Evolutionary conservation across 495 filamentous ascomycete genomes (phyloP).

Genomic region (Penicillium pancosmium): DNA sequence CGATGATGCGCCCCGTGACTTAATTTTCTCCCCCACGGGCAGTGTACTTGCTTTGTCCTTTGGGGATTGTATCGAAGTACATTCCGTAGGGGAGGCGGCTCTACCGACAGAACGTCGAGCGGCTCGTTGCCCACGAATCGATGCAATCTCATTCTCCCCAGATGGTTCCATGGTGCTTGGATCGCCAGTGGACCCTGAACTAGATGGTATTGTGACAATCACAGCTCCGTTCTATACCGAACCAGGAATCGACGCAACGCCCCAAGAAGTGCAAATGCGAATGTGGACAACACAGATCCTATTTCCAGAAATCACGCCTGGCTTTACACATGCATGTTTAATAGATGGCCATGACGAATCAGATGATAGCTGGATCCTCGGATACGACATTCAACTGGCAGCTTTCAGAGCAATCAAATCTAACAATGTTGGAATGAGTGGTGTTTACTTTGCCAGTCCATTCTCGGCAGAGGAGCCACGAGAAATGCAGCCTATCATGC

Average conservation of each 20-base stretch:
- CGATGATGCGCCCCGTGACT: slow-evolving; percentile 74
- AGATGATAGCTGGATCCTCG: slow-evolving; percentile 77
- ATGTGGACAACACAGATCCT: slow-evolving; percentile 90
- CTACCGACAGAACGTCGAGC: slow-evolving; percentile 70
- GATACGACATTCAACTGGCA: slow-evolving; percentile 74
- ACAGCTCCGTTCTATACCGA: slow-evolving; percentile 76
- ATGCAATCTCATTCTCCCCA: slow-evolving; percentile 77
- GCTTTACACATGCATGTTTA: slow-evolving; percentile 76
- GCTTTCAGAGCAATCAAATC: slow-evolving; percentile 77
- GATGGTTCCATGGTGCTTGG: slow-evolving; percentile 86
- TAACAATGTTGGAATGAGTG: slow-evolving; percentile 73
- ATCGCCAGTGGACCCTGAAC: slow-evolving; percentile 65
- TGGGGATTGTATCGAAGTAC: slow-evolving; percentile 83
- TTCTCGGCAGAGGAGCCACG: slow-evolving; percentile 35
- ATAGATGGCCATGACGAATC: slow-evolving; percentile 69
- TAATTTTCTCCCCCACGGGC: slow-evolving; percentile 79
- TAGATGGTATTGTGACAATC: slow-evolving; percentile 73
- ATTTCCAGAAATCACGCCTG: slow-evolving; percentile 75
- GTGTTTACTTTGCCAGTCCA: slow-evolving; percentile 81
- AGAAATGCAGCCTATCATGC: slow-evolving; percentile 61
- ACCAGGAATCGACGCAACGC: slow-evolving; percentile 46
- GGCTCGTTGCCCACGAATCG: slow-evolving; percentile 79
- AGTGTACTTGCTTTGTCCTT: slow-evolving; percentile 85
- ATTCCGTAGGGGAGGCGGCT: slow-evolving; percentile 66
- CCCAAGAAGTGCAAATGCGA: slow-evolving; percentile 68